Evolutionary conservation across 1,284 basidiomycete species (phyloP).

Genomic region (Ustilago curta): DNA sequence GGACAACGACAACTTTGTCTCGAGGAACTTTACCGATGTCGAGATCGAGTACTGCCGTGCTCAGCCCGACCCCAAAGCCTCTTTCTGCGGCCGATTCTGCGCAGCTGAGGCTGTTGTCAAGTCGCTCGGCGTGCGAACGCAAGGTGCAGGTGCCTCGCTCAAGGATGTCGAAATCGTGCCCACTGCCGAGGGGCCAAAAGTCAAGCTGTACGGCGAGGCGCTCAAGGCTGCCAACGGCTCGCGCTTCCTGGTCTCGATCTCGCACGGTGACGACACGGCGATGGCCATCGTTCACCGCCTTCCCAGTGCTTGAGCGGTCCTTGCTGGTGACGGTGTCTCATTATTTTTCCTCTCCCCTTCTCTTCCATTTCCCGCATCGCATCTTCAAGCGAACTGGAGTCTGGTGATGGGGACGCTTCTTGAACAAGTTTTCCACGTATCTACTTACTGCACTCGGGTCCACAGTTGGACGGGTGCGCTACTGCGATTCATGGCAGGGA

Average conservation of each 20-base stretch:
- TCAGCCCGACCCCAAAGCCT: constrained; percentile 88
- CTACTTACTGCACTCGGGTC: constrained; percentile 23
- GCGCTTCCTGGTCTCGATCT: constrained; percentile 87
- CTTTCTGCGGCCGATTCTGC: constrained; percentile 95
- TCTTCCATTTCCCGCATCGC: constrained; percentile 12
- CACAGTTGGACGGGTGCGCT: constrained; percentile 42
- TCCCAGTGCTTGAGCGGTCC: constrained; percentile 35
- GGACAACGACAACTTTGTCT: constrained; percentile 86
- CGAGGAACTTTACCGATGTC: constrained; percentile 89
- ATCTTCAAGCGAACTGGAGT: constrained; percentile 9
- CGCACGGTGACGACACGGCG: constrained; percentile 74
- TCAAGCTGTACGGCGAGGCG: constrained; percentile 75
- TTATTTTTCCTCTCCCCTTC: background rate
- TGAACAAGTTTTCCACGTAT: background rate
- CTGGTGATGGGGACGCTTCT: background rate
- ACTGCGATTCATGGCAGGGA: constrained; percentile 17
- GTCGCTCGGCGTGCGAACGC: constrained; percentile 88
- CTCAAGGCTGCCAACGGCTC: constrained; percentile 74
- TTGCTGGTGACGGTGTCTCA: background rate
- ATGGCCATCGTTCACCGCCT: constrained; percentile 63
- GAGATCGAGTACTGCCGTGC: constrained; percentile 87
- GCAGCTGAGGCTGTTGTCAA: constrained; percentile 99
- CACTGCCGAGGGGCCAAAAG: constrained; percentile 75
- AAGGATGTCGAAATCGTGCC: constrained; percentile 96
- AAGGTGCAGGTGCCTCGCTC: constrained; percentile 91